Conservation (phyloP, 139 green algal species). For the Marvania coccoides region DNA sequence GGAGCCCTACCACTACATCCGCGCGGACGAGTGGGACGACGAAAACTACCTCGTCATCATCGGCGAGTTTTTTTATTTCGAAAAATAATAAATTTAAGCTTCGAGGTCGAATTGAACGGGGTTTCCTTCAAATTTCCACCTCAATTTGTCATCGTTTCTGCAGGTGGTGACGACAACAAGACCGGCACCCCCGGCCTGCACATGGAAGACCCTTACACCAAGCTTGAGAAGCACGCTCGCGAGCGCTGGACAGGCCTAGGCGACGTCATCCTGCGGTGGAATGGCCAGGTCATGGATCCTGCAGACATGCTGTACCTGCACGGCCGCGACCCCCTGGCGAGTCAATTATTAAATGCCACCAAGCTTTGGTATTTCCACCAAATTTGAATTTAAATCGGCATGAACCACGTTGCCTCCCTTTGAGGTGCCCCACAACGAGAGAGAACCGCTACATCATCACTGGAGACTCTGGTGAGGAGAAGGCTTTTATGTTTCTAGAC, state of each 20-base stretch:
- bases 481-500: neutral
- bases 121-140: too few relatives aligned
- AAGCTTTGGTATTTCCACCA: too few relatives aligned
- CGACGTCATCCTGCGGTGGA: conserved; percentile 41
- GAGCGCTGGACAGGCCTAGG: neutral
- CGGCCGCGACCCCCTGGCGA: conserved; percentile 43
- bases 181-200: conserved; percentile 25
- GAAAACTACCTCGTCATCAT: conserved; percentile 52
- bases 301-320: conserved; percentile 48
- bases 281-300: conserved; percentile 44
- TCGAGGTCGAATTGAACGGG: too few relatives aligned
- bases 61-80: too few relatives aligned
- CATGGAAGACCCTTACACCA: conserved; percentile 28
- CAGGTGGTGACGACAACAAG: conserved; percentile 40
- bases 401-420: too few relatives aligned
- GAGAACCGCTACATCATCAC: conserved; percentile 58
- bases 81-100: too few relatives aligned
- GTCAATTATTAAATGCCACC: too few relatives aligned
- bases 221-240: conserved; percentile 31
- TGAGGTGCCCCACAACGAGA: too few relatives aligned
- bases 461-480: conserved; percentile 42
- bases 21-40: conserved; percentile 33
- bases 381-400: too few relatives aligned
- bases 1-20: conserved; percentile 57
- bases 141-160: neutral